Percentiles rank a stretch among this genome's conserved stretches.
phyloP scores from a whole-genome alignment of 2,329 filamentous ascomycete species.

The Hortaea sp. region DNA sequence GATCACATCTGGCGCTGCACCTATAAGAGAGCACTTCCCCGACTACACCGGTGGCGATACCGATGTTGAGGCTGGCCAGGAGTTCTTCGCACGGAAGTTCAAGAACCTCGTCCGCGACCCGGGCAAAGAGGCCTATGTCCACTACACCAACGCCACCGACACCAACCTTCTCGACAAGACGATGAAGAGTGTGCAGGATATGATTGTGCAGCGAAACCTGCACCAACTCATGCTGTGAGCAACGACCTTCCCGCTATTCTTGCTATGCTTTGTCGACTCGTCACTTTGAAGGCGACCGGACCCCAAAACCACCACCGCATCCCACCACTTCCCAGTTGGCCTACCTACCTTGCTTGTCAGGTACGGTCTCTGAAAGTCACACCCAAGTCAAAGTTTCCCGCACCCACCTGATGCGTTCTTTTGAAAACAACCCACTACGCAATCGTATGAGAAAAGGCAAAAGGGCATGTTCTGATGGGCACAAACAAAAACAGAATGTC shows the following conservation, averaged over 20 bases:
- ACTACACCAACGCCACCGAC: constrained; percentile 44
- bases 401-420: no score
- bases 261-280: background rate
- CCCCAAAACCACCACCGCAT: no score
- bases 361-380: no score
- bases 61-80: constrained; percentile 38
- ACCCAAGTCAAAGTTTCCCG: no score
- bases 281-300: no score
- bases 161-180: constrained; percentile 42
- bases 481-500: no score
- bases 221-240: constrained; percentile 37
- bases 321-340: no score
- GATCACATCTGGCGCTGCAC: constrained; percentile 35
- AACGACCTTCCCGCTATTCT: constrained; percentile 1
- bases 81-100: constrained; percentile 44
- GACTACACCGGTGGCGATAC: constrained; percentile 35
- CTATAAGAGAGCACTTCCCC: constrained; percentile 40
- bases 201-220: constrained; percentile 45
- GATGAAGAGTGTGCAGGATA: constrained; percentile 44
- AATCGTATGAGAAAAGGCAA: no score
- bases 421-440: no score
- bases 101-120: constrained; percentile 40
- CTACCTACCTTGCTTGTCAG: no score
- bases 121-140: constrained; percentile 42
- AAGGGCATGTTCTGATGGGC: no score